Conservation (phyloP, 495 filamentous ascomycete genomes). For the Aspergillus panamensis region DNA sequence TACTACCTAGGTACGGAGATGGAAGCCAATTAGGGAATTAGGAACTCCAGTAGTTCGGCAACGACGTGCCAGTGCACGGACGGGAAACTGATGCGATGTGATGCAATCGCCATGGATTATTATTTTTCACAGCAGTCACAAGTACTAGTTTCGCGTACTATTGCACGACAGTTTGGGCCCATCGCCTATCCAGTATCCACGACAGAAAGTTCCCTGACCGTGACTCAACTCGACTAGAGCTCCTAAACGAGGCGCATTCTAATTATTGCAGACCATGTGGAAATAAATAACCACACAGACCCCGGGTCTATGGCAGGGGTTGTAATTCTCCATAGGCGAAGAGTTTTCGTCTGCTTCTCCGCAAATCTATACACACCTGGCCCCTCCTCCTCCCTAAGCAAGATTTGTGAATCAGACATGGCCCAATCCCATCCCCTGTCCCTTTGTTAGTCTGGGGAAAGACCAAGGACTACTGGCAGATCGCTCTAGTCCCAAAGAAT, state of each 20-base stretch:
- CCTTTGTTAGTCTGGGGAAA: background rate
- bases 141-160: constrained; percentile 3
- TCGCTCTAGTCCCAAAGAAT: background rate
- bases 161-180: constrained; percentile 6
- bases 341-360: background rate
- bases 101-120: constrained; percentile 13
- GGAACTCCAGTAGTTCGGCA: constrained; percentile 4
- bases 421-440: background rate
- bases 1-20: background rate
- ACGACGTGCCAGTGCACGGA: constrained; percentile 13
- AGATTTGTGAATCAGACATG: constrained; percentile 2
- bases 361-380: background rate
- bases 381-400: background rate
- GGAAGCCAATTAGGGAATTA: constrained; percentile 9
- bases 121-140: constrained; percentile 9
- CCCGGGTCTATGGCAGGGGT: background rate
- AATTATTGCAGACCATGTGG: background rate
- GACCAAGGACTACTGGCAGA: background rate
- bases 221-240: background rate
- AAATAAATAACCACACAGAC: constrained; percentile 2
- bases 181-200: constrained; percentile 9
- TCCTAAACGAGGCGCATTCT: background rate
- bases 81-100: constrained; percentile 17
- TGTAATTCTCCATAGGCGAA: background rate
- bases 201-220: constrained; percentile 2